These are phyloP conservation scores for Fulvia fulva DNA, from an alignment of 2,329 filamentous ascomycete species.

Conservation along the genomic window DNA sequence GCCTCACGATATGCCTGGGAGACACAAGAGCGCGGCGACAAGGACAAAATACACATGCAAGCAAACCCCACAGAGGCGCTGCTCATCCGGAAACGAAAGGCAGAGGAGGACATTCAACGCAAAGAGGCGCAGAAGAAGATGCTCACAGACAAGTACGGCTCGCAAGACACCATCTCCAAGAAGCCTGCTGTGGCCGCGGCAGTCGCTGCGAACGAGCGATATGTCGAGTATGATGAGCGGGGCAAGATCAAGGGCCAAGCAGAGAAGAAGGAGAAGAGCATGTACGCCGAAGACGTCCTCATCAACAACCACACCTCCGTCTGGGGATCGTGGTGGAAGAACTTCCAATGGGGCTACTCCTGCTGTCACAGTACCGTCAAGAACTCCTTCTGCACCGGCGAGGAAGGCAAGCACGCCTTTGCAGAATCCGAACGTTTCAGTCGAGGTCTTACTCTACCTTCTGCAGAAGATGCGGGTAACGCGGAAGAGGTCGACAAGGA, in stretches of 20 bases:
- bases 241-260: conserved; percentile 86
- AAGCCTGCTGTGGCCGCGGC: conserved; percentile 58
- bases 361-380: conserved; percentile 93
- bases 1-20: conserved; percentile 95
- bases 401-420: conserved; percentile 77
- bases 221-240: conserved; percentile 89
- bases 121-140: conserved; percentile 64
- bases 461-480: conserved; percentile 23
- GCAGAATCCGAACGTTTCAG: conserved; percentile 67
- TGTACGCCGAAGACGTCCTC: conserved; percentile 83
- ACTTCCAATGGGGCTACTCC: conserved; percentile 92
- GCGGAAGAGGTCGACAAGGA: conserved; percentile 36
- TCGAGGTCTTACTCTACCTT: conserved; percentile 42
- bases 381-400: conserved; percentile 96
- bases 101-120: conserved; percentile 66
- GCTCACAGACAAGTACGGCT: conserved; percentile 79
- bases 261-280: conserved; percentile 73
- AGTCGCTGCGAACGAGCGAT: conserved; percentile 76
- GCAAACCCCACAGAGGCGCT: conserved; percentile 95
- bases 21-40: conserved; percentile 75
- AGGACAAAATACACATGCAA: conserved; percentile 82
- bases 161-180: conserved; percentile 58
- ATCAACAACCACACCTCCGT: conserved; percentile 89
- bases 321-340: conserved; percentile 97
- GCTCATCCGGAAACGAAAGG: conserved; percentile 73